phyloP scores from a whole-genome alignment of 129 eudicot species.

The Centrapalus pauciflorus region DNA sequence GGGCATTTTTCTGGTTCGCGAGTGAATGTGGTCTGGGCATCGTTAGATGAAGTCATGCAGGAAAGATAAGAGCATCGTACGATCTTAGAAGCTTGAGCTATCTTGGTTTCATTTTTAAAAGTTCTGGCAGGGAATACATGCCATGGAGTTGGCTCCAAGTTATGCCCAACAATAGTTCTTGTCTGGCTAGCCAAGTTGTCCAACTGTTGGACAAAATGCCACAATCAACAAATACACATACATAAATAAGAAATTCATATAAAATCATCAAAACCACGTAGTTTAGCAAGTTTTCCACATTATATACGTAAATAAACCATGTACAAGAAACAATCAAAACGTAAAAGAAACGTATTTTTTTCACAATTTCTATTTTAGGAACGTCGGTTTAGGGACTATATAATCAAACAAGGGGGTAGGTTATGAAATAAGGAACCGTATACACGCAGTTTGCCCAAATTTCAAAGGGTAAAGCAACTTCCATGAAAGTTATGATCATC shows the following conservation, averaged over 20 bases:
- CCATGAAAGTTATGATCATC: not conserved
- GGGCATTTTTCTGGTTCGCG: conserved; percentile 30
- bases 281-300: not conserved
- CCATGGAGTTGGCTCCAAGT: conserved; percentile 87
- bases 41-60: conserved; percentile 21
- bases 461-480: too few relatives aligned
- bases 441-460: too few relatives aligned
- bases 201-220: conserved; percentile 45
- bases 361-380: too few relatives aligned
- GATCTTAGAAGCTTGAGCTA: conserved; percentile 48
- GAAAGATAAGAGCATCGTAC: conserved; percentile 59
- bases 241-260: not conserved
- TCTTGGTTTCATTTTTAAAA: conserved; percentile 33
- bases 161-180: conserved; percentile 73
- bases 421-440: too few relatives aligned
- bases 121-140: conserved; percentile 51
- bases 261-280: not conserved
- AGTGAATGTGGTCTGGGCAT: not conserved
- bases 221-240: conserved; percentile 1
- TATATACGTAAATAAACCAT: too few relatives aligned
- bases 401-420: too few relatives aligned
- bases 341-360: too few relatives aligned
- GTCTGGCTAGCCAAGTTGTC: conserved; percentile 42
- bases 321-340: too few relatives aligned
- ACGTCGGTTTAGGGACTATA: too few relatives aligned